phyloP scores from a whole-genome alignment of 176 grass and related monocot species.

The Cocos nucifera region DNA sequence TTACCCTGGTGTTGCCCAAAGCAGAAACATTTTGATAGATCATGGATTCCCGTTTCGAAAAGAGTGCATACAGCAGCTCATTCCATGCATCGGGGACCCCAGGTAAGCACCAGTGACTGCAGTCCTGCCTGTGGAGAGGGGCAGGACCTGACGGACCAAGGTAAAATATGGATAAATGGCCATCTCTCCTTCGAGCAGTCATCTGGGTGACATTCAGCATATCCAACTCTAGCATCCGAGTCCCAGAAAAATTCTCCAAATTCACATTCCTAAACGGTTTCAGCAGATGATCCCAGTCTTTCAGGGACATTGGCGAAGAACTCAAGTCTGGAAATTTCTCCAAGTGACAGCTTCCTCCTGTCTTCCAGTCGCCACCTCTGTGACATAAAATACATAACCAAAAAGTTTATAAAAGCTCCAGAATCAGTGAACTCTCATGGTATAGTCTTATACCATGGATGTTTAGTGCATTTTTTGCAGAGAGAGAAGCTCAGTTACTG shows the following conservation, averaged over 20 bases:
- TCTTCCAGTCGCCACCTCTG: conserved; percentile 24
- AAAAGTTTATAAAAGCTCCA: no score
- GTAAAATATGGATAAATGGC: conserved; percentile 41
- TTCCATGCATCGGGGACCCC: conserved; percentile 65
- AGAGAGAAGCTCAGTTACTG: no score
- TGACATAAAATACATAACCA: no score
- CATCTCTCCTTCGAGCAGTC: conserved; percentile 44
- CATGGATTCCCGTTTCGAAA: conserved; percentile 8
- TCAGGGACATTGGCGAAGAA: conserved; percentile 11
- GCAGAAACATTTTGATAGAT: no score
- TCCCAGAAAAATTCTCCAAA: neutral
- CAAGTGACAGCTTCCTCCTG: conserved; percentile 19
- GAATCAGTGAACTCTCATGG: no score
- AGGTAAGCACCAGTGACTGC: conserved; percentile 74
- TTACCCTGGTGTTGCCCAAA: no score
- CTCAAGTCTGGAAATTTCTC: conserved; percentile 41
- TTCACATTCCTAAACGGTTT: conserved; percentile 7
- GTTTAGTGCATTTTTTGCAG: no score
- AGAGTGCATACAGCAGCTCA: conserved; percentile 37
- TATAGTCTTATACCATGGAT: no score
- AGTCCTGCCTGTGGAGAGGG: conserved; percentile 25
- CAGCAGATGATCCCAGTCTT: conserved; percentile 26
- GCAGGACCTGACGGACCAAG: conserved; percentile 1
- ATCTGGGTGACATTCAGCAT: conserved; percentile 45
- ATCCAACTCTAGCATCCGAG: neutral